Percentiles rank a stretch among this genome's conserved stretches.
Conservation (phyloP, 176 grass and related monocot genomes). For the Carex scoparia region DNA sequence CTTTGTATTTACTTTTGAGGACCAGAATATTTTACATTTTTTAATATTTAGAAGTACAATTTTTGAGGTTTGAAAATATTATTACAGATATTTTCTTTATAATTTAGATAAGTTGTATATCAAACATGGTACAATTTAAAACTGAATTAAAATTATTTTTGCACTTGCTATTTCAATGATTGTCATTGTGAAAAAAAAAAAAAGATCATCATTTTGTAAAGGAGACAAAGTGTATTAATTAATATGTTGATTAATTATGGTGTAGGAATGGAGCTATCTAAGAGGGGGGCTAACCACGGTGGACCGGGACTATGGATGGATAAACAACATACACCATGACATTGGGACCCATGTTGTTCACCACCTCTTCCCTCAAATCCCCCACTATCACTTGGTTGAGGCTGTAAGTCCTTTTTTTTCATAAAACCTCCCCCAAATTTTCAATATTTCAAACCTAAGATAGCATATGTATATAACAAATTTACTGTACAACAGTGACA, state of each 20-base stretch:
- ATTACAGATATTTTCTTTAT: too few species aligned
- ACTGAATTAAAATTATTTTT: neutral
- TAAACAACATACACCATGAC: conserved; percentile 91
- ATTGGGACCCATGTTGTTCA: conserved; percentile 97
- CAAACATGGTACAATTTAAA: neutral
- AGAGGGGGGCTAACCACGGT: conserved; percentile 75
- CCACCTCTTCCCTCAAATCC: conserved; percentile 94
- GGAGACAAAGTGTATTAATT: neutral
- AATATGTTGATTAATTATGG: neutral
- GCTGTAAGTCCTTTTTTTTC: conserved; percentile 45
- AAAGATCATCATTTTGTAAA: neutral
- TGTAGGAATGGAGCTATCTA: conserved; percentile 92
- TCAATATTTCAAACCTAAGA: neutral
- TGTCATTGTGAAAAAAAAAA: neutral
- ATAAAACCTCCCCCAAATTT: neutral
- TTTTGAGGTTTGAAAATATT: too few species aligned
- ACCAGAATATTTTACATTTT: too few species aligned
- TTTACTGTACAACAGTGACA: too few species aligned
- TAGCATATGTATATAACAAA: too few species aligned
- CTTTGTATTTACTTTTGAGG: too few species aligned
- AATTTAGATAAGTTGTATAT: neutral
- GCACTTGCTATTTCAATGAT: neutral
- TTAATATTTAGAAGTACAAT: too few species aligned
- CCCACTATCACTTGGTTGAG: conserved; percentile 80
- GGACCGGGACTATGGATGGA: conserved; percentile 91